Evolutionary conservation across 192 early-diverging fungal genomes (phyloP).

Genomic region (Backusella mclennaniae): DNA sequence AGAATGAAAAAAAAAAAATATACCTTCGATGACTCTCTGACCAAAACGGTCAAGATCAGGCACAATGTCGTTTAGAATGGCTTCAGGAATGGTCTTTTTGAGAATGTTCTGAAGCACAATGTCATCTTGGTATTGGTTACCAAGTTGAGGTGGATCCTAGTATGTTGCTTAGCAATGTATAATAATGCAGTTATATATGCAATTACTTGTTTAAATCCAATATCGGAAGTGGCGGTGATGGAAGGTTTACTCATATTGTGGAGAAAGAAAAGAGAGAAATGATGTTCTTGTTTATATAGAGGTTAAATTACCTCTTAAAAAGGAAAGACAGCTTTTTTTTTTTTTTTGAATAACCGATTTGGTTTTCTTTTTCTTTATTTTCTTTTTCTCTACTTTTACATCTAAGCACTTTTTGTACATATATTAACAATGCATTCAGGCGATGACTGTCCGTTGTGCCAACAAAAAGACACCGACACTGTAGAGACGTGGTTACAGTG

Average conservation of each 20-base stretch:
- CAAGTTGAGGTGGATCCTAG: conserved; percentile 15
- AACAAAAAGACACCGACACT: background rate
- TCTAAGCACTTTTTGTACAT: background rate
- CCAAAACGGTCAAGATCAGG: conserved; percentile 45
- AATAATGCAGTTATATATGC: no score
- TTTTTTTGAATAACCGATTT: no score
- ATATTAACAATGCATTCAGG: background rate
- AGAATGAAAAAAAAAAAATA: background rate
- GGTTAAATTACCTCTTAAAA: no score
- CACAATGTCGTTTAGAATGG: conserved; percentile 42
- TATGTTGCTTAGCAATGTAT: no score
- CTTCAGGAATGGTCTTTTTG: conserved; percentile 40
- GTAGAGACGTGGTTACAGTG: conserved; percentile 58
- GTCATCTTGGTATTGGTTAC: conserved; percentile 42
- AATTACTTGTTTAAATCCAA: conserved; percentile 28
- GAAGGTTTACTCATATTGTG: conserved; percentile 7
- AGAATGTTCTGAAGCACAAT: conserved; percentile 46
- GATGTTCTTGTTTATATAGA: no score
- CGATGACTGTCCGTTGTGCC: background rate
- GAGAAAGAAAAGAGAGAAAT: background rate
- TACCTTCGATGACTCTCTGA: conserved; percentile 28
- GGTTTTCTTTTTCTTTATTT: no score
- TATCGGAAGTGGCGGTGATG: conserved; percentile 23
- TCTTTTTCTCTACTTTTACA: background rate
- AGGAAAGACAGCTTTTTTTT: no score